Evolutionary conservation across 352 stramenopile species (phyloP).

Genomic region (Globisporangium nodosum): DNA sequence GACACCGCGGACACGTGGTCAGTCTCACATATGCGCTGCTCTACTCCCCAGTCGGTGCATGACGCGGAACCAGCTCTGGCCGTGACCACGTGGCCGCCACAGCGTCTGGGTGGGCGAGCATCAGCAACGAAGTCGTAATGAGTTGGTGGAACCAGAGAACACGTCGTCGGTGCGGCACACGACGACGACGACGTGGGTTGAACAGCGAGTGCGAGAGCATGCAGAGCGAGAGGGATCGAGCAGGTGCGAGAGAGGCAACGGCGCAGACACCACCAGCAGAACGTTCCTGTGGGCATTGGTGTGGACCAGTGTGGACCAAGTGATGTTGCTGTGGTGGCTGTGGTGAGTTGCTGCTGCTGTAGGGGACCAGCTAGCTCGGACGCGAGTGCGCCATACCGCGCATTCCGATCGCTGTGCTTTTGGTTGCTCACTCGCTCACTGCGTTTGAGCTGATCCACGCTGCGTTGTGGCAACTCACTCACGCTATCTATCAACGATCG

Average conservation of each 20-base stretch:
- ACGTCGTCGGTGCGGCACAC: neutral
- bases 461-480: too few species aligned
- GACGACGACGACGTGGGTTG: neutral
- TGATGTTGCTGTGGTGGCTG: neutral
- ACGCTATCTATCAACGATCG: too few species aligned
- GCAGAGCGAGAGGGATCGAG: neutral
- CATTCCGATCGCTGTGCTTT: neutral
- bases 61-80: neutral
- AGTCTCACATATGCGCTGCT: neutral
- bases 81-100: neutral
- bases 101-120: neutral
- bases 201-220: neutral
- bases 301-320: neutral
- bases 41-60: neutral
- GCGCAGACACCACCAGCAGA: conserved; percentile 1
- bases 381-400: neutral
- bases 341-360: neutral
- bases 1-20: neutral
- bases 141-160: neutral
- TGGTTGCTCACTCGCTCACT: neutral
- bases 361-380: too few species aligned
- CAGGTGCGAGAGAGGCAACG: neutral
- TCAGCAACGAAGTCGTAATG: neutral
- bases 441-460: too few species aligned
- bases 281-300: neutral